Evolutionary conservation across 306 rosid genomes (phyloP), one percentile per base, ranked within the genome.

Genomic region (Ochetophila trinervis): DNA sequence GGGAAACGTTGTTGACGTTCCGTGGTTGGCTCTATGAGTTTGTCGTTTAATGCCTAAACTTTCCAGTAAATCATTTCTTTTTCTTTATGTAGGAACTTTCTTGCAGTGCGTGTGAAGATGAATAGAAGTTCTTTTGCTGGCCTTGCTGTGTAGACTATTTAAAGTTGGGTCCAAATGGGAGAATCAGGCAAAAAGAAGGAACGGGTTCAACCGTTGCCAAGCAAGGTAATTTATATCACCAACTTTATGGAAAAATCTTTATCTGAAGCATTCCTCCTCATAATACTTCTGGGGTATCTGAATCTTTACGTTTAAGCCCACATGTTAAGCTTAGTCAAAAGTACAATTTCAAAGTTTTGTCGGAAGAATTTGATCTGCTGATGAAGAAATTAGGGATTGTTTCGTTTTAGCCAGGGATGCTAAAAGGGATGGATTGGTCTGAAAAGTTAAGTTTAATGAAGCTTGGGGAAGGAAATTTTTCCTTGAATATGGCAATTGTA

Each of bases 131-230:
- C 48, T 9, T n/a, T 16, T 56, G 44, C 30, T 22, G 63, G 12
- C 30, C 42, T 62, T 70, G 63, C 42, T 12, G 57, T 27, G 44
- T 57, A 27, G 61, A 48, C 65, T 51, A 63, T 51, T 55, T 20
- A 5, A 49, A 32, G 59, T 52, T 27, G 20, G 76, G 53, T 50
- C 62, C 74, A 71, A 34, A 83, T 81, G 91, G 82, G 71, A 61
- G 79, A 85, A 69, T 67, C 72, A 24, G 72, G 82, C 52, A 77
- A 69, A 56, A 81, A 71, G 19, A 51, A 69, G 61, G 74, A 79
- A 69, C 30, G 55, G 61, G 55, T 74, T 74, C 81, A 62, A 32
- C 32, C 80, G 14, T 52, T 40, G 32, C 64, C 71, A 58, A 27
- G 67, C 69, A 78, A 82, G 90, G 86, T 87, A 76, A 6, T 17